Base-by-base conservation (phyloP, 2,329 filamentous ascomycete genomes). In the Diaporthe velutina region DNA sequence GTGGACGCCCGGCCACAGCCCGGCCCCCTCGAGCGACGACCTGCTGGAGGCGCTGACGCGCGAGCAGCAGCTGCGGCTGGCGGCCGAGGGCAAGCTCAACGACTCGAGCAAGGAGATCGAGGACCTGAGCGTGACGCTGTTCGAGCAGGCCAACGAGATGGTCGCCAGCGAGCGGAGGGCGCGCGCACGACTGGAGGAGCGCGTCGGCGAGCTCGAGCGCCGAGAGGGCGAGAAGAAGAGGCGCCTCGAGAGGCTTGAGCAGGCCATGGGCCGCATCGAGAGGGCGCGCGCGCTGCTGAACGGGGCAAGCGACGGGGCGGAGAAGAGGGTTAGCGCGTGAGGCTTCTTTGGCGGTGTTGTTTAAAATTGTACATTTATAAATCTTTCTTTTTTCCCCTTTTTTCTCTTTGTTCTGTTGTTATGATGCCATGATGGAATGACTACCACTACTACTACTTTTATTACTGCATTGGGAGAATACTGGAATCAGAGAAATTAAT, bases 61-160 rank as follows among this genome's bases (percentile, higher is more conserved):
- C 71, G 94, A 96, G 82, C 90, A 93, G 80, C 85, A 84, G 58
- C 87, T 94, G 74, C 90, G 94, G 17, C 86, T 89, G 52, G 90
- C 91, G 70, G 94, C 94, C 1, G 94, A 97, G 84, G 89, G 89
- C 67, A 89, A 90, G 76, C 85, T 95, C 28, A 88, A 88, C 77
- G 89, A 91, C 67, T 93, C 94, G 68, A 92, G 90, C 79, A 88
- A 86, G 17, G 94, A 97, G 85, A 89, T 96, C 28, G 94, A 96
- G 83, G 94, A 97, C 84, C 86, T 97, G 77, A 94, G 90, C 80
- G 93, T 90, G 28, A 90, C 89, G 68, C 85, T 97, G 71, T 97
- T 97, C 82, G 92, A 94, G 84, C 92, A 96, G 85, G 94, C 94
- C 70, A 97, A 97, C 82, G 92, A 95, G 84, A 97, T 97, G 94